A percentile compares a stretch with the other conserved stretches of the same genome.
Conservation (phyloP, 768 basidiomycete genomes). For the Amanita rimosa region DNA sequence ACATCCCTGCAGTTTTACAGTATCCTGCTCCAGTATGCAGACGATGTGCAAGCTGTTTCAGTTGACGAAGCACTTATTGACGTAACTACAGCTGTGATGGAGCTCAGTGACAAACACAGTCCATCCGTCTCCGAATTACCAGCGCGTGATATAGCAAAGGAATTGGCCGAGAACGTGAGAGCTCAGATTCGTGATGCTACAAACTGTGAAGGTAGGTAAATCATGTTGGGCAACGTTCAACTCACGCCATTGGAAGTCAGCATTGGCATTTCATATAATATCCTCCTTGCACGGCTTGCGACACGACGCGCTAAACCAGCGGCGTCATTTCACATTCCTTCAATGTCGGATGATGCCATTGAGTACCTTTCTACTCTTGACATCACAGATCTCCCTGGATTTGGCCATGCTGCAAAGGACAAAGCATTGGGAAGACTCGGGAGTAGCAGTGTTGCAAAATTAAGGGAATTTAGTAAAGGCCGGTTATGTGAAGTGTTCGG, state of each 20-base stretch:
- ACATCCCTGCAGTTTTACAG: conserved; percentile 86
- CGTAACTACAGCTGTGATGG: conserved; percentile 52
- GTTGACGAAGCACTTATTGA: conserved; percentile 95
- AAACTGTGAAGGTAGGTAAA: conserved; percentile 62
- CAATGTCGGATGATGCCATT: conserved; percentile 29
- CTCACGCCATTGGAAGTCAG: conserved; percentile 42
- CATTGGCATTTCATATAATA: conserved; percentile 87
- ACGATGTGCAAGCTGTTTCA: conserved; percentile 90
- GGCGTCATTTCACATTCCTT: conserved; percentile 63
- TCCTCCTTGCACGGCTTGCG: conserved; percentile 86
- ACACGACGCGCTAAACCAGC: conserved; percentile 89
- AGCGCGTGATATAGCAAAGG: conserved; percentile 52
- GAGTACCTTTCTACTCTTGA: conserved; percentile 54
- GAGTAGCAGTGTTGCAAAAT: conserved; percentile 55
- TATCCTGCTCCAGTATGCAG: conserved; percentile 80
- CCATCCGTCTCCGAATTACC: conserved; percentile 13
- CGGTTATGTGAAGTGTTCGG: conserved; percentile 67
- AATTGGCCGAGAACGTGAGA: conserved; percentile 75
- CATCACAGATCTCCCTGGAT: conserved; percentile 79
- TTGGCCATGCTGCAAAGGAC: conserved; percentile 63
- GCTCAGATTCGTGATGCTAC: conserved; percentile 68
- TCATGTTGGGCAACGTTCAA: neutral
- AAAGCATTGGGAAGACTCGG: conserved; percentile 80
- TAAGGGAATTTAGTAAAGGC: conserved; percentile 50
- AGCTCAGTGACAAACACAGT: conserved; percentile 16